Percentiles rank a stretch among this genome's conserved stretches.
phyloP scores from a whole-genome alignment of 2,329 filamentous ascomycete genomes.

The Penicillium sp. region DNA sequence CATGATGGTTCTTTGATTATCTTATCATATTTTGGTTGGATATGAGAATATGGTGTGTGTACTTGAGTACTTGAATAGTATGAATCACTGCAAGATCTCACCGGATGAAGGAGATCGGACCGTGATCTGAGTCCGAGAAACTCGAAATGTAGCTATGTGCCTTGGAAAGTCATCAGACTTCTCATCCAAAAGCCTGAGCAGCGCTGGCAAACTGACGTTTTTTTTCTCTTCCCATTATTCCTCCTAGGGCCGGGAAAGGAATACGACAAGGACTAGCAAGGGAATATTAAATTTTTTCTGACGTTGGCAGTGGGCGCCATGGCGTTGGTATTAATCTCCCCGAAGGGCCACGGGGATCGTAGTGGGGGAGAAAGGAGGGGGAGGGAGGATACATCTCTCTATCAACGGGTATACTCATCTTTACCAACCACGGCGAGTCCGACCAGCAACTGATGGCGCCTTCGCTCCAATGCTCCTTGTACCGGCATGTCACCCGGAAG shows the following conservation, averaged over 20 bases:
- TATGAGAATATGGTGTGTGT: no score
- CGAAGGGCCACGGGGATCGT: no score
- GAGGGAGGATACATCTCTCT: neutral
- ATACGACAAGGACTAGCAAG: neutral
- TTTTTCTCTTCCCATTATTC: neutral
- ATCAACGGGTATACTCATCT: neutral
- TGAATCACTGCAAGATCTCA: slow-evolving; percentile 1
- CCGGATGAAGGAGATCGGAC: neutral
- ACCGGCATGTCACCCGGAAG: neutral
- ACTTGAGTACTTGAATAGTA: neutral
- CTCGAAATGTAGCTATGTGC: neutral
- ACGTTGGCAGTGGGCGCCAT: slow-evolving; percentile 1
- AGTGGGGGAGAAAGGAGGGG: neutral
- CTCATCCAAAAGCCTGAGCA: neutral
- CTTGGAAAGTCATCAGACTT: neutral
- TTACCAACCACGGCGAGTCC: neutral
- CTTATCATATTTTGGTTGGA: neutral
- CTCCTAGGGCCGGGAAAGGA: neutral
- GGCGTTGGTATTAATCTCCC: neutral
- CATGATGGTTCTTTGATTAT: neutral
- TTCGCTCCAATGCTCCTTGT: neutral
- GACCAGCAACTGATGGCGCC: neutral
- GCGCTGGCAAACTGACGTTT: neutral
- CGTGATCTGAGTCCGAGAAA: neutral
- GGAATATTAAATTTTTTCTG: neutral